phyloP scores from a whole-genome alignment of 2,329 filamentous ascomycete genomes.

The Penicillium frequentans region DNA sequence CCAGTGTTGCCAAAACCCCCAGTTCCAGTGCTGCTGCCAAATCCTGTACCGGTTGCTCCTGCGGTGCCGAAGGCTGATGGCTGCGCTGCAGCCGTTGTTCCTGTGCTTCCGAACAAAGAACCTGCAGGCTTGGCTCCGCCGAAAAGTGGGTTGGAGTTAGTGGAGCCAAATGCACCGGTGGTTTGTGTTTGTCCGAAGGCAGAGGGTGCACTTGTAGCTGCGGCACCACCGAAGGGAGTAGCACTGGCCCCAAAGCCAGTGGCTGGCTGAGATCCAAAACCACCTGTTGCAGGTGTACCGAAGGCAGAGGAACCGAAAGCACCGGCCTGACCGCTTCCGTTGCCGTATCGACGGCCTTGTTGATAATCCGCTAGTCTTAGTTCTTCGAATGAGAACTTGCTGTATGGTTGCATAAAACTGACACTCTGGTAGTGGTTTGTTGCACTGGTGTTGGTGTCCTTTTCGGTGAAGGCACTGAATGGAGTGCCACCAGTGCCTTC shows the following conservation, averaged over 20 bases:
- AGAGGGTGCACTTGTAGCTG: slow-evolving; percentile 36
- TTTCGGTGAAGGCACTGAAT: slow-evolving; percentile 47
- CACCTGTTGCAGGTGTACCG: slow-evolving; percentile 37
- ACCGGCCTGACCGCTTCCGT: slow-evolving; percentile 74
- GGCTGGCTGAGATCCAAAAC: slow-evolving; percentile 46
- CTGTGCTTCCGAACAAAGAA: slow-evolving; percentile 36
- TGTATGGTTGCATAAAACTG: slow-evolving; percentile 53
- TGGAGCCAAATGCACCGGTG: slow-evolving; percentile 39
- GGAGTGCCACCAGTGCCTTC: slow-evolving; percentile 49
- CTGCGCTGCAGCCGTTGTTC: slow-evolving; percentile 31
- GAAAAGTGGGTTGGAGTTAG: slow-evolving; percentile 42
- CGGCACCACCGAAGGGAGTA: slow-evolving; percentile 38
- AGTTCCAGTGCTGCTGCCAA: slow-evolving; percentile 25
- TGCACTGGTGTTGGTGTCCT: slow-evolving; percentile 39
- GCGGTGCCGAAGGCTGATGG: slow-evolving; percentile 37
- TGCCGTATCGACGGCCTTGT: slow-evolving; percentile 80
- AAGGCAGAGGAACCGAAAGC: slow-evolving; percentile 74
- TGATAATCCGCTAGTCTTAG: slow-evolving; percentile 82
- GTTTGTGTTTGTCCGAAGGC: slow-evolving; percentile 47
- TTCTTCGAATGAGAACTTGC: slow-evolving; percentile 86
- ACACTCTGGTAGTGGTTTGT: slow-evolving; percentile 52
- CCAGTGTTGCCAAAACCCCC: slow-evolving; percentile 31
- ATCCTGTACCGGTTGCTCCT: slow-evolving; percentile 15
- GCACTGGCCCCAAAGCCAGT: slow-evolving; percentile 47
- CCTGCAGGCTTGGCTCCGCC: slow-evolving; percentile 44